Conservation (phyloP, 257 asterid genomes). For the Solanum virginianum region DNA sequence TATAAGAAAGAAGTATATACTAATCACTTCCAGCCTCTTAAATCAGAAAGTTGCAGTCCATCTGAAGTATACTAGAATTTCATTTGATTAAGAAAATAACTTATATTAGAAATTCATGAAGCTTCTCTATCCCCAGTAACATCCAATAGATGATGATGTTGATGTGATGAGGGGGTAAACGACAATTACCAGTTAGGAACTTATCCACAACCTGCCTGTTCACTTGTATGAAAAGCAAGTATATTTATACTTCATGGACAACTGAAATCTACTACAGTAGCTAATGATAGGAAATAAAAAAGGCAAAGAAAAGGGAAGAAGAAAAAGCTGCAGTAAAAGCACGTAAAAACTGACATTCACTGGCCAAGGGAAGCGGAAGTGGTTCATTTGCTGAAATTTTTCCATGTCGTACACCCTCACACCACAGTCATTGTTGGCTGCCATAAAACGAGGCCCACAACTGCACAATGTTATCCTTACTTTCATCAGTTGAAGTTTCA, state of each 20-base stretch:
- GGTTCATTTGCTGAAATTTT: slow-evolving; percentile 51
- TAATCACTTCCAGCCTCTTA: not conserved
- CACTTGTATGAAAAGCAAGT: not conserved
- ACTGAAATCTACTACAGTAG: not conserved
- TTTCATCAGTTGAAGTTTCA: not conserved
- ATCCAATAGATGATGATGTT: not conserved
- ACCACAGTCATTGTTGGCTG: slow-evolving; percentile 56
- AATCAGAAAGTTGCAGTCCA: not conserved
- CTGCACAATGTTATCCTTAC: slow-evolving; percentile 23
- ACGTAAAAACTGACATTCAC: slow-evolving; percentile 46
- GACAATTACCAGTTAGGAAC: not conserved
- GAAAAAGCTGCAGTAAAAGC: not conserved
- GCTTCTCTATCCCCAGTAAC: not conserved
- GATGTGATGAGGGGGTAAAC: not conserved
- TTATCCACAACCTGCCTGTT: not conserved
- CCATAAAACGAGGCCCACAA: slow-evolving; percentile 41
- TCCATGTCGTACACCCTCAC: slow-evolving; percentile 66
- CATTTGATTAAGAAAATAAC: not conserved
- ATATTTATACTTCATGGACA: not conserved
- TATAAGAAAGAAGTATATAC: not conserved
- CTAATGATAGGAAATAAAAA: not conserved
- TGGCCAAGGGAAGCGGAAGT: slow-evolving; percentile 65
- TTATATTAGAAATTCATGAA: not conserved
- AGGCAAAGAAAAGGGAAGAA: not conserved
- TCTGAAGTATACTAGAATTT: not conserved